Base-by-base conservation (phyloP, 805 yeast genomes). In the Metschnikowia kunwiensis region DNA sequence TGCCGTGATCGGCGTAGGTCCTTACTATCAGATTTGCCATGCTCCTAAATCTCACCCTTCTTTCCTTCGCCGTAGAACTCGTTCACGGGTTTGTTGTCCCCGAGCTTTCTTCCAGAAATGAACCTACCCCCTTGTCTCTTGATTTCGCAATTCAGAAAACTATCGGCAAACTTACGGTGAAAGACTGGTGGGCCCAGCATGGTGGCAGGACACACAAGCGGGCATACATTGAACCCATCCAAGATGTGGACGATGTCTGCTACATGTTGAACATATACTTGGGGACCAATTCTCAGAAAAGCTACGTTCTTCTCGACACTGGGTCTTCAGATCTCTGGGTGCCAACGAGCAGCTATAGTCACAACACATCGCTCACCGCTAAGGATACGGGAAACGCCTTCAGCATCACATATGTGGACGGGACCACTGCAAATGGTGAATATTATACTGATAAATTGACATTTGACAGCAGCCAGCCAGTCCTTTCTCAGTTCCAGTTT, bases 321-420 rank as follows among this genome's bases (percentile, higher is more conserved):
- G 73, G 73, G 7, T 64, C 70, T 3, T 61, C 70, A 9, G 73
- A 67, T 44, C 57, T 67, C 39, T 67, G 72, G 72, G 57, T 67
- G 6, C 40, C 40, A 10, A 5, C 23, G n/a, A 12, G 33, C 27
- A 13, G 26, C 38, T 19, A 33, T 27, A 26, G 18, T 18, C 28
- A 37, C 27, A 31, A 19, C 21, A 10, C 36, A 8, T 30, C 40
- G 1, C 13, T 32, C 23, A 21, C 40, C 8, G 20, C 40, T 7
- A 17, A 31, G 27, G 38, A 40, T 14, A 36, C 47, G 8, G 40
- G 43, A 2, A 14, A 30, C 7, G 21, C 19, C 4, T 46, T 37
- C 32, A 13, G 21, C 24, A 33, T 35, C 13, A 17, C 16, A 13
- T 46, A 46, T 19, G 32, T 25, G 12, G 50, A 46, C 24, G 34